A percentile compares a stretch with the other conserved stretches of the same genome.
Evolutionary conservation across 73 alveolate species (phyloP).

Genomic region (Tetrahymena thermophila): DNA sequence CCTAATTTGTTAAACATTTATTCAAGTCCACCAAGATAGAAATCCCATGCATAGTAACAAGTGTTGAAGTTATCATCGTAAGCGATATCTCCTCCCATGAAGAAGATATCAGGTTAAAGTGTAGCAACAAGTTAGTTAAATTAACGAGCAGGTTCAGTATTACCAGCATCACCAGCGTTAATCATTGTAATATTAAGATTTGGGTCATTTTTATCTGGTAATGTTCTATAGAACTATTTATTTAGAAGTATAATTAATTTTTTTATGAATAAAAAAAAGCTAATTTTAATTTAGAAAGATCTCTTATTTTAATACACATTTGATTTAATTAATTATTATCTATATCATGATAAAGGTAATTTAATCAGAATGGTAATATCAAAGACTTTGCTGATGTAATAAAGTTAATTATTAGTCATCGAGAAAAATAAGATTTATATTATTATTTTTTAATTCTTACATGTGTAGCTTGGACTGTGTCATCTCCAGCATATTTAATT

Average conservation of each 20-base stretch:
- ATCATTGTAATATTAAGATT: background rate
- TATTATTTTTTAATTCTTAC: background rate
- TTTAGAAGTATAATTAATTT: background rate
- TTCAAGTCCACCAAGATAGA: constrained; percentile 8
- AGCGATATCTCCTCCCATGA: constrained; percentile 53
- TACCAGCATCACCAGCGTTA: constrained; percentile 8
- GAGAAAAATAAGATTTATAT: no score
- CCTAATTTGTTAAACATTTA: background rate
- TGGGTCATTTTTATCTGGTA: background rate
- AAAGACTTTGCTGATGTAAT: no score
- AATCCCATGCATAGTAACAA: constrained; percentile 36
- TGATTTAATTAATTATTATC: background rate
- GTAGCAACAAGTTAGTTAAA: background rate
- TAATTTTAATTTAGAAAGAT: background rate
- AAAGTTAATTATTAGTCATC: background rate
- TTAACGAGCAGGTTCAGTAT: background rate
- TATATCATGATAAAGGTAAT: no score
- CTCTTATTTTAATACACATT: background rate
- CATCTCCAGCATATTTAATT: background rate
- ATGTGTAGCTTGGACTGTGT: background rate
- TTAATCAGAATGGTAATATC: no score
- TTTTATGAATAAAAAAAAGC: background rate
- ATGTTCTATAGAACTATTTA: background rate
- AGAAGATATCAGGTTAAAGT: constrained; percentile 20
- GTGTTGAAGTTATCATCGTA: constrained; percentile 30